Conservation (phyloP, 2,329 filamentous ascomycete genomes). For the Scytalidium lignicola region DNA sequence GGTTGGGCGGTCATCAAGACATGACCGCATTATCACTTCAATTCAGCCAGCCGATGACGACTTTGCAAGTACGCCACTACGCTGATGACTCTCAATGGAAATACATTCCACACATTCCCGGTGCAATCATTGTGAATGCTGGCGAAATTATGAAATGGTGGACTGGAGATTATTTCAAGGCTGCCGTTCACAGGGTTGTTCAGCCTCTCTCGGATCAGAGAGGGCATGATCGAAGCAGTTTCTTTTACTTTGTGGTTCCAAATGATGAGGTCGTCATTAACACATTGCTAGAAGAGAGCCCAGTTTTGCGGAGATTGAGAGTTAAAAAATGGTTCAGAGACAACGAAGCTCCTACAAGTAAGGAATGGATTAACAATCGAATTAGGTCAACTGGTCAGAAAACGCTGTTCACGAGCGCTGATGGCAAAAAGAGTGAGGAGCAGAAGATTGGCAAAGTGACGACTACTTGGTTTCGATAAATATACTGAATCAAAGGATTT, state of each 20-base stretch:
- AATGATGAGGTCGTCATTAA: constrained; percentile 25
- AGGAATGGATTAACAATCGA: not conserved
- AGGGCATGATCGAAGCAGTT: constrained; percentile 30
- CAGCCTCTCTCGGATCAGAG: constrained; percentile 31
- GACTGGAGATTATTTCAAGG: constrained; percentile 27
- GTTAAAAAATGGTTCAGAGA: not conserved
- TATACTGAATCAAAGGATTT: no score
- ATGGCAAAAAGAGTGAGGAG: not conserved
- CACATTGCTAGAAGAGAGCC: not conserved
- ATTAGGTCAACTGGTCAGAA: not conserved
- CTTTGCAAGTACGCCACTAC: constrained; percentile 30
- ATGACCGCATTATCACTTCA: constrained; percentile 35
- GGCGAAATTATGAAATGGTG: constrained; percentile 28
- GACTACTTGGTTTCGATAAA: not conserved
- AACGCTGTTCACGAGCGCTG: not conserved
- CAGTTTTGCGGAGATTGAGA: not conserved
- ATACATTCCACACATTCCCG: constrained; percentile 31
- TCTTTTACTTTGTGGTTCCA: constrained; percentile 37
- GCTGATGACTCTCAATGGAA: constrained; percentile 31
- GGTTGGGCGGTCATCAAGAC: constrained; percentile 32
- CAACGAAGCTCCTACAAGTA: not conserved
- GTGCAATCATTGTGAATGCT: constrained; percentile 34
- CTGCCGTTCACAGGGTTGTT: constrained; percentile 28
- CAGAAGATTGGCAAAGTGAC: not conserved
- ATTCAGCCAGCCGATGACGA: constrained; percentile 35